Conservation (phyloP, 1,284 basidiomycete species). For the Tetrapyrgos nigripes region DNA sequence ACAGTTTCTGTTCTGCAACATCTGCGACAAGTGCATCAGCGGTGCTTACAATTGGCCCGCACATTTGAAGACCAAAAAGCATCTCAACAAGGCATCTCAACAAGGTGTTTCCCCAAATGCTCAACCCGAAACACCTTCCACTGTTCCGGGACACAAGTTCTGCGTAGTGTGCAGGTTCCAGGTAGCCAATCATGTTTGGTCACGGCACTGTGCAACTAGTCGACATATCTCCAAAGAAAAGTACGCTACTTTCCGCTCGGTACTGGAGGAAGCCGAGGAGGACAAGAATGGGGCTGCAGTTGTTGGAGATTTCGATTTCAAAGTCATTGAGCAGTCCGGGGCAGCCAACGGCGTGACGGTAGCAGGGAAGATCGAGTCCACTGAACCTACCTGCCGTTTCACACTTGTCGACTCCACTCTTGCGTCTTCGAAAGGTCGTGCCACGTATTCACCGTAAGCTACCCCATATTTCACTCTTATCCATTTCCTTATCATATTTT, state of each 20-base stretch:
- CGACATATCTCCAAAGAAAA: constrained; percentile 34
- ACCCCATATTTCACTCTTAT: neutral
- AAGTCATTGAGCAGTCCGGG: constrained; percentile 34
- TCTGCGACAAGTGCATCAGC: constrained; percentile 11
- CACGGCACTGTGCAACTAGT: constrained; percentile 31
- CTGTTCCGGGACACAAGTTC: constrained; percentile 32
- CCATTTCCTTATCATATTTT: neutral
- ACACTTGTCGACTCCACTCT: constrained; percentile 40
- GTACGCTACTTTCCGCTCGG: constrained; percentile 17
- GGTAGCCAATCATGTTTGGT: constrained; percentile 37
- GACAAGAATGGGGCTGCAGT: constrained; percentile 41
- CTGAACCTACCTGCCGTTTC: constrained; percentile 36
- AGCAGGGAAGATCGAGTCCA: constrained; percentile 33
- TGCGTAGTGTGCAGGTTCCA: constrained; percentile 48
- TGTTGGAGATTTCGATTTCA: constrained; percentile 39
- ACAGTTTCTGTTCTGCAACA: constrained; percentile 6
- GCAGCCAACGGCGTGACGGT: constrained; percentile 30
- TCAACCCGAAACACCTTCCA: constrained; percentile 35
- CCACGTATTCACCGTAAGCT: constrained; percentile 31
- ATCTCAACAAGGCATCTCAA: constrained; percentile 14
- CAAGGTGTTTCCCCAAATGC: constrained; percentile 24
- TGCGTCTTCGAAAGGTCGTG: constrained; percentile 37
- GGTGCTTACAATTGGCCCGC: constrained; percentile 9
- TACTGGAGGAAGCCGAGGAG: constrained; percentile 35
- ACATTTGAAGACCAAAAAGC: constrained; percentile 13